Conservation (phyloP, 164 flowering plant species). For the Vitis rupestris region DNA sequence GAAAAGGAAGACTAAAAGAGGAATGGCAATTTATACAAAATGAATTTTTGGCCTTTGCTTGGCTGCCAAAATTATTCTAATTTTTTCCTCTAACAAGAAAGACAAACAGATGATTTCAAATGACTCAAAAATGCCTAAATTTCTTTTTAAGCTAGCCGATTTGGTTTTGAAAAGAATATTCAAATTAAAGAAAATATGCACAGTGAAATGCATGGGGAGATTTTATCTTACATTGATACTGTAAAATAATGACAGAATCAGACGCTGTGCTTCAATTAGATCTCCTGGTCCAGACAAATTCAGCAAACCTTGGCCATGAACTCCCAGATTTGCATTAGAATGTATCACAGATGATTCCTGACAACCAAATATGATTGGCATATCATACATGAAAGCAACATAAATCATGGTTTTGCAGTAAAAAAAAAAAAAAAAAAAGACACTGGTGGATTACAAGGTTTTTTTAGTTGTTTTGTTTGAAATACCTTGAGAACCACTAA, state of each 20-base stretch:
- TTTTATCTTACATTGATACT: constrained; percentile 46
- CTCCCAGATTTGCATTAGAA: constrained; percentile 64
- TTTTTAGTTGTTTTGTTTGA: not conserved
- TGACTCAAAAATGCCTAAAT: not conserved
- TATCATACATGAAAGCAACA: constrained; percentile 5
- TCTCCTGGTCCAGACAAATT: constrained; percentile 68
- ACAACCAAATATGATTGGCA: constrained; percentile 3
- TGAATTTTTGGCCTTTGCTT: too few relatives aligned
- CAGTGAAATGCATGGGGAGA: not conserved
- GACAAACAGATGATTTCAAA: not conserved
- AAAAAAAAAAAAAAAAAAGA: not conserved
- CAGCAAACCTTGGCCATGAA: constrained; percentile 70
- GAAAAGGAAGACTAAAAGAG: too few relatives aligned
- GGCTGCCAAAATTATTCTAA: too few relatives aligned
- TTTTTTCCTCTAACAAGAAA: not conserved
- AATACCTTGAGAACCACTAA: constrained; percentile 81
- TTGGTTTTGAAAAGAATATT: too few relatives aligned
- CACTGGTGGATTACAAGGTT: too few relatives aligned
- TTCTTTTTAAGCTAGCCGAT: not conserved
- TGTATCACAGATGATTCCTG: constrained; percentile 82
- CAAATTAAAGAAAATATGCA: not conserved
- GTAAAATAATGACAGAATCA: constrained; percentile 55
- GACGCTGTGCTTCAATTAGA: constrained; percentile 61
- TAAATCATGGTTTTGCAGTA: constrained; percentile 5
- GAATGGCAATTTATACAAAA: too few relatives aligned